A percentile compares a stretch with the other conserved stretches of the same genome.
Evolutionary conservation across 805 yeast species (phyloP).

Genomic region (Millerozyma acaciae): DNA sequence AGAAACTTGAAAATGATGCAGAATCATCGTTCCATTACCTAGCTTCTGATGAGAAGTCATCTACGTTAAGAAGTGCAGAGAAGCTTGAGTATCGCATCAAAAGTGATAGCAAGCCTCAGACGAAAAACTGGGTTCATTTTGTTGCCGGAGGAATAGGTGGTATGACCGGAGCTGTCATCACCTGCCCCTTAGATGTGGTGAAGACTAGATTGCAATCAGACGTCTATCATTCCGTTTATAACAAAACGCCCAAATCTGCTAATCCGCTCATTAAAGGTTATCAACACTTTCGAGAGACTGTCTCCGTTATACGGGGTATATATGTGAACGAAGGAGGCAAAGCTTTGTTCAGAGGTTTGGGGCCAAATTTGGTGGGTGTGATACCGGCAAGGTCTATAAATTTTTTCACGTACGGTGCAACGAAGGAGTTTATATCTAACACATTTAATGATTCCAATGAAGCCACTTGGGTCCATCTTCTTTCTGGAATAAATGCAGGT

Average conservation of each 20-base stretch:
- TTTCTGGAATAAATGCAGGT: conserved; percentile 89
- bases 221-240: conserved; percentile 60
- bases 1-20: conserved; percentile 49
- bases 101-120: conserved; percentile 12
- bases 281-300: conserved; percentile 80
- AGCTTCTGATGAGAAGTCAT: conserved; percentile 69
- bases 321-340: conserved; percentile 75
- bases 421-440: conserved; percentile 69
- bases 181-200: conserved; percentile 95
- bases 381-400: conserved; percentile 97
- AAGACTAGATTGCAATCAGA: conserved; percentile 94
- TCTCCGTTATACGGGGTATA: conserved; percentile 63
- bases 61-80: conserved; percentile 44
- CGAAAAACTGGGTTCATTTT: conserved; percentile 63
- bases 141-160: conserved; percentile 96
- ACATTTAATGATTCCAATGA: conserved; percentile 72
- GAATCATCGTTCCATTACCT: conserved; percentile 56
- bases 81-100: conserved; percentile 15
- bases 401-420: conserved; percentile 94
- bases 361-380: conserved; percentile 95
- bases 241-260: conserved; percentile 38
- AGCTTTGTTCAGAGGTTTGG: conserved; percentile 90
- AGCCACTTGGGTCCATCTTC: conserved; percentile 77
- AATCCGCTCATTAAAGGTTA: conserved; percentile 43
- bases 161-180: conserved; percentile 93